Conservation (phyloP, 352 stramenopile genomes). For the Blastocystis sp. region DNA sequence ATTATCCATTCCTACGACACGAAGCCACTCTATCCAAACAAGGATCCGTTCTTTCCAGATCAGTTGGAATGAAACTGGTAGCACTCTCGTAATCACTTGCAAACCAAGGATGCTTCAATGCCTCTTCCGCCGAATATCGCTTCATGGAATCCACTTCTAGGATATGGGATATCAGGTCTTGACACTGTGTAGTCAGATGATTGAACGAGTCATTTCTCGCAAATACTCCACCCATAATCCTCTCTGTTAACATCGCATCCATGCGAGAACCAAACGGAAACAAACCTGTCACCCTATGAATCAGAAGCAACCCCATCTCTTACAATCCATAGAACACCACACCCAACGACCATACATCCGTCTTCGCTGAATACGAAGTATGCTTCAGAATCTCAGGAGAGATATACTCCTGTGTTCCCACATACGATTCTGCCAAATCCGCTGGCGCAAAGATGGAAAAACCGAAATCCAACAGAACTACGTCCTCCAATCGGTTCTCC, state of each 20-base stretch:
- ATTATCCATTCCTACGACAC: too few relatives aligned
- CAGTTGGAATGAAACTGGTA: too few relatives aligned
- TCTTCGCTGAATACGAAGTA: not conserved
- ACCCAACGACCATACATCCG: not conserved
- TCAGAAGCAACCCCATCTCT: not conserved
- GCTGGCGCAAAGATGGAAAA: not conserved
- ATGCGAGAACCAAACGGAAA: constrained; percentile 15
- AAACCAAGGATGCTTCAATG: not conserved
- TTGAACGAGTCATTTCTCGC: too few relatives aligned
- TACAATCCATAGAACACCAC: constrained; percentile 1
- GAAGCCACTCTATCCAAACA: too few relatives aligned
- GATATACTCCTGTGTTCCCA: constrained; percentile 24
- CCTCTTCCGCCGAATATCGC: not conserved
- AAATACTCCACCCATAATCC: too few relatives aligned
- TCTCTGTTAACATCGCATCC: too few relatives aligned
- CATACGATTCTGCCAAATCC: not conserved
- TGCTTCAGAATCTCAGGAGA: not conserved
- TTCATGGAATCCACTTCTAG: not conserved
- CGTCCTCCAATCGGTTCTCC: not conserved
- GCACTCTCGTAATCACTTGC: too few relatives aligned
- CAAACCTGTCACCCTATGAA: not conserved
- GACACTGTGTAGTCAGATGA: too few relatives aligned
- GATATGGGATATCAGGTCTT: not conserved
- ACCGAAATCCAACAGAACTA: not conserved
- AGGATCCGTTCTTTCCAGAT: too few relatives aligned